These are phyloP conservation scores for Ramaria sp. DNA, from an alignment of 768 basidiomycete genomes.

Conservation along the genomic window DNA sequence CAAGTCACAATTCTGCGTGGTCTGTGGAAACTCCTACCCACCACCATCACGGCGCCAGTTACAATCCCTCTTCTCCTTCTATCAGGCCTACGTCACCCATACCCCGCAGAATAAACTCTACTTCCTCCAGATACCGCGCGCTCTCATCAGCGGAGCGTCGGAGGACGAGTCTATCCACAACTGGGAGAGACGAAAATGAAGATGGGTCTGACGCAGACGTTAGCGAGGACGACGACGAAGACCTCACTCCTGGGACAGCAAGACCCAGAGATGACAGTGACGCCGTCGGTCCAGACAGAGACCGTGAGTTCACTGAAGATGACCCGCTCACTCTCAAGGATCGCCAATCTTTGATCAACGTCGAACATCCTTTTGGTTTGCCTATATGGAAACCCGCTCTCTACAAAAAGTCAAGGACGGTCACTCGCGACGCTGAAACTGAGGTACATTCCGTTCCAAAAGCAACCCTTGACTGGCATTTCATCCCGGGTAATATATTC, in stretches of 20 bases:
- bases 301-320: constrained; percentile 32
- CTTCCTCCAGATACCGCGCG: constrained; percentile 41
- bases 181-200: constrained; percentile 7
- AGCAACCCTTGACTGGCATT: constrained; percentile 84
- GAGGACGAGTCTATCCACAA: constrained; percentile 8
- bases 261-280: neutral
- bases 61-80: constrained; percentile 44
- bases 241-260: constrained; percentile 4
- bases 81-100: constrained; percentile 31
- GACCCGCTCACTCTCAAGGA: constrained; percentile 91
- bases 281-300: constrained; percentile 1
- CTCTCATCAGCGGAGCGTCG: constrained; percentile 31
- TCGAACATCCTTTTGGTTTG: constrained; percentile 97
- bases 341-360: constrained; percentile 96
- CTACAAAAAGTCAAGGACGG: constrained; percentile 94
- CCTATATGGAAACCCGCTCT: constrained; percentile 99
- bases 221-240: constrained; percentile 12
- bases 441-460: constrained; percentile 90
- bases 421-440: constrained; percentile 92
- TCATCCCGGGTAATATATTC: constrained; percentile 88
- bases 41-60: constrained; percentile 61
- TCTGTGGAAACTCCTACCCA: constrained; percentile 49
- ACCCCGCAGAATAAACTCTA: constrained; percentile 39
- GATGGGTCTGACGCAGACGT: neutral
- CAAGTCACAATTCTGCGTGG: constrained; percentile 50